These are phyloP conservation scores for Rosa lucieae DNA, from an alignment of 306 rosid genomes.

Conservation along the genomic window DNA sequence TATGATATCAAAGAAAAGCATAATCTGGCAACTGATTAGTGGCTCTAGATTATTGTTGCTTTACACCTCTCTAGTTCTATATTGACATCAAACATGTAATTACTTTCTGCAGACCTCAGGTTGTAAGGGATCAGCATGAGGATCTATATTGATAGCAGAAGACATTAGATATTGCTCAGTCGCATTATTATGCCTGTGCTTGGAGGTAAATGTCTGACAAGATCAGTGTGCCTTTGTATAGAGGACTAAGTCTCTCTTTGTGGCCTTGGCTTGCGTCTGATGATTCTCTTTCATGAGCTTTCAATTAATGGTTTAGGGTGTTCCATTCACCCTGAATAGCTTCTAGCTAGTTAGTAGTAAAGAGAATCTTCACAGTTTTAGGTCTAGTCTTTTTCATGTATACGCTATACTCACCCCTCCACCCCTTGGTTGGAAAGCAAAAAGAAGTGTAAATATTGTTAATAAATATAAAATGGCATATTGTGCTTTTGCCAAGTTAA, in stretches of 20 bases:
- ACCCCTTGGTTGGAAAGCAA: neutral
- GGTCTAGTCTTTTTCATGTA: neutral
- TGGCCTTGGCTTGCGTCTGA: neutral
- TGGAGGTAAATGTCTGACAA: neutral
- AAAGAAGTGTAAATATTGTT: neutral
- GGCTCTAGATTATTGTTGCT: neutral
- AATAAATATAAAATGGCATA: neutral
- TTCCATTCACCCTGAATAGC: neutral
- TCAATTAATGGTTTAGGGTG: neutral
- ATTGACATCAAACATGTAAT: neutral
- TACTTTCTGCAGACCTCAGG: constrained; percentile 8
- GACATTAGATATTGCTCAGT: neutral
- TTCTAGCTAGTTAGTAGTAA: neutral
- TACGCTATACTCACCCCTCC: neutral
- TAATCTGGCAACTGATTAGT: neutral
- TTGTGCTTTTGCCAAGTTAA: neutral
- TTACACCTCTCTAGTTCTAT: neutral
- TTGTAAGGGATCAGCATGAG: neutral
- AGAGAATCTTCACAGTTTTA: neutral
- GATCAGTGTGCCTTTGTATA: neutral
- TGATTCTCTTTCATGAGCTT: neutral
- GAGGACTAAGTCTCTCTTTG: neutral
- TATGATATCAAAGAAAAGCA: neutral
- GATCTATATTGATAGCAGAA: neutral
- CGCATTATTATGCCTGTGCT: neutral